Percentiles rank a stretch among this genome's conserved stretches.
phyloP scores from a whole-genome alignment of 352 stramenopile genomes.

The Phytopythium chamaehyphon region DNA sequence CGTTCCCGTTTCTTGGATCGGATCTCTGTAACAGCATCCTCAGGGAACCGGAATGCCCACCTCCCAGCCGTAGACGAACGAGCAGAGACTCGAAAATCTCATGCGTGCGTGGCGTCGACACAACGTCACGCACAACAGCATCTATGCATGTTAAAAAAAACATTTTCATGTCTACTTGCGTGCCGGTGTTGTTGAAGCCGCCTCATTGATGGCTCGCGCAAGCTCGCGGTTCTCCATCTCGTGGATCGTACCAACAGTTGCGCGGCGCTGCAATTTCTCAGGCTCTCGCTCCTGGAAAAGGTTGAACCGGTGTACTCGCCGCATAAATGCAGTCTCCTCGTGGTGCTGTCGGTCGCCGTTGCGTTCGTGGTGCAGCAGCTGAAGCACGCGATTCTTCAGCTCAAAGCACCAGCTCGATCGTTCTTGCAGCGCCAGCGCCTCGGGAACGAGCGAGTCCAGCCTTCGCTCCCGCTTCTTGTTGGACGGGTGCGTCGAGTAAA shows the following conservation, averaged over 20 bases:
- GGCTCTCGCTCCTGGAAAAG: slow-evolving; percentile 13
- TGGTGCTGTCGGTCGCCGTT: neutral
- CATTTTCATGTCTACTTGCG: too few species aligned
- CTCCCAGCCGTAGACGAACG: too few species aligned
- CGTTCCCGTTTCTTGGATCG: too few species aligned
- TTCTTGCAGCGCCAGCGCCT: slow-evolving; percentile 39
- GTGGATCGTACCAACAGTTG: slow-evolving; percentile 50
- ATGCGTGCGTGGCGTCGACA: too few species aligned
- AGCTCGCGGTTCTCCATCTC: slow-evolving; percentile 61
- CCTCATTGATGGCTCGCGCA: slow-evolving; percentile 19
- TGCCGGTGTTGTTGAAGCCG: too few species aligned
- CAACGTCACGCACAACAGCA: too few species aligned
- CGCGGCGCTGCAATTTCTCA: slow-evolving; percentile 15
- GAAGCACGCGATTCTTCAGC: slow-evolving; percentile 49
- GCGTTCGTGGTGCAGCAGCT: slow-evolving; percentile 20
- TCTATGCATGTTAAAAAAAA: too few species aligned
- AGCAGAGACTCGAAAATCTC: too few species aligned
- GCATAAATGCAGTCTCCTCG: slow-evolving; percentile 33
- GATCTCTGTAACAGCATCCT: too few species aligned
- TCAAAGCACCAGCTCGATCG: slow-evolving; percentile 50
- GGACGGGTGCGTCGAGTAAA: slow-evolving; percentile 61
- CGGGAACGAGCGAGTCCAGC: slow-evolving; percentile 36
- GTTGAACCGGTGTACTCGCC: slow-evolving; percentile 31
- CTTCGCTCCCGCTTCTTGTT: slow-evolving; percentile 50
- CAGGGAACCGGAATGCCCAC: too few species aligned